Evolutionary conservation across 1,139 yeast genomes (phyloP), one percentile per base, ranked within the genome.

Genomic region (Geotrichum carabidarum): DNA sequence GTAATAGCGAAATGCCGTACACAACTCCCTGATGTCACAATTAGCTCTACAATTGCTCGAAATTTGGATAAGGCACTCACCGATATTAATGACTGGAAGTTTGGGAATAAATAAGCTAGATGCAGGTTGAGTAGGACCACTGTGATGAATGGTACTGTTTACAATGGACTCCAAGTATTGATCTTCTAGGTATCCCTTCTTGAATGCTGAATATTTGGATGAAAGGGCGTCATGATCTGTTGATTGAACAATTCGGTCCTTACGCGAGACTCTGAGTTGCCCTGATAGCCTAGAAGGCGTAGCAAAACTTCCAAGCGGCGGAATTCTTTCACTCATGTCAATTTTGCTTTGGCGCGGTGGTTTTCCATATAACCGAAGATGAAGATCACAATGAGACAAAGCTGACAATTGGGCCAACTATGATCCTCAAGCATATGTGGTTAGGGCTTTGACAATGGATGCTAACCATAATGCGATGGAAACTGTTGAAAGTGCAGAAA

Each of bases 161-260:
- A 81, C 71, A 35, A 86, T 66, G 9, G 68, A 62, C 22, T 71
- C 68, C 18, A 86, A 70, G 60, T 70, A 76, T 2, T 71, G 71
- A 63, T 91, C 96, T 0, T 69, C 63, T 53, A 84, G 72, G 62
- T 88, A 87, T 0, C 78, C 76, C 53, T 74, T 76, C 2, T 65
- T 55, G 52, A 77, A 76, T 5, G 94, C 85, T 40, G 84, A 78
- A 58, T 74, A 71, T 49, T 94, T 79, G 59, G 95, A 84, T 27
- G 90, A 78, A 17, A 91, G 71, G 0, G 98, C 98, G 70, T 91
- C 97, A 51, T 80, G 74, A 65, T 91, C 98, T 0, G 99, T 91
- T 0, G 83, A 78, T 53, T 87, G 74, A 14, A 86, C 76, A 9
- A 78, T 72, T 56, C 77, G 76, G 58, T 83, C 86, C 30, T 59